Evolutionary conservation across 1,139 yeast species (phyloP).

Genomic region (Kluyveromyces sp.): DNA sequence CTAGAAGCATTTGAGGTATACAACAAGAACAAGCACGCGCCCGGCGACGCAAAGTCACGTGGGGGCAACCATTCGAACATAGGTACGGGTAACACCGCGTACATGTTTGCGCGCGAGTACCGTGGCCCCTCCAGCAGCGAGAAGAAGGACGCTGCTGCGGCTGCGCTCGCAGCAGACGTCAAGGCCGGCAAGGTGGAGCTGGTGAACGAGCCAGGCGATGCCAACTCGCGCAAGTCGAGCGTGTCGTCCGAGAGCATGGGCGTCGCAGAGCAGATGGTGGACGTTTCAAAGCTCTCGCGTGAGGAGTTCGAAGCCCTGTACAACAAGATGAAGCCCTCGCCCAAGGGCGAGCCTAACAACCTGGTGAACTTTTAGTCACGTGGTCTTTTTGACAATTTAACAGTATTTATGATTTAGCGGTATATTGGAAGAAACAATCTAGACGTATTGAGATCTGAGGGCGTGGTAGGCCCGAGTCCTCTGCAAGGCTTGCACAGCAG

Average conservation of each 20-base stretch:
- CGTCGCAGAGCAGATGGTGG: constrained; percentile 20
- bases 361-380: constrained; percentile 24
- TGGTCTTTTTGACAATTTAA: constrained; percentile 1
- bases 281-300: constrained; percentile 25
- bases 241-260: constrained; percentile 5
- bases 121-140: constrained; percentile 11
- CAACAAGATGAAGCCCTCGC: constrained; percentile 10
- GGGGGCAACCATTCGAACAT: constrained; percentile 25
- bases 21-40: constrained; percentile 28
- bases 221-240: constrained; percentile 2
- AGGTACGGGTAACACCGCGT: constrained; percentile 21
- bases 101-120: constrained; percentile 22
- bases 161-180: constrained; percentile 3
- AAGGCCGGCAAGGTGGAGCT: background rate
- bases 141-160: constrained; percentile 7
- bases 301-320: constrained; percentile 26
- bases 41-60: constrained; percentile 12
- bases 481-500: too few relatives aligned
- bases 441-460: too few relatives aligned
- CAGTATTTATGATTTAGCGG: background rate
- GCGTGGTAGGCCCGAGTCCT: too few relatives aligned
- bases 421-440: too few relatives aligned
- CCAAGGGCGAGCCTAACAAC: constrained; percentile 31
- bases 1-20: constrained; percentile 30
- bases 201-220: background rate